These are phyloP conservation scores for Aulographum hederae DNA, from an alignment of 2,329 filamentous ascomycete species.

Conservation along the genomic window DNA sequence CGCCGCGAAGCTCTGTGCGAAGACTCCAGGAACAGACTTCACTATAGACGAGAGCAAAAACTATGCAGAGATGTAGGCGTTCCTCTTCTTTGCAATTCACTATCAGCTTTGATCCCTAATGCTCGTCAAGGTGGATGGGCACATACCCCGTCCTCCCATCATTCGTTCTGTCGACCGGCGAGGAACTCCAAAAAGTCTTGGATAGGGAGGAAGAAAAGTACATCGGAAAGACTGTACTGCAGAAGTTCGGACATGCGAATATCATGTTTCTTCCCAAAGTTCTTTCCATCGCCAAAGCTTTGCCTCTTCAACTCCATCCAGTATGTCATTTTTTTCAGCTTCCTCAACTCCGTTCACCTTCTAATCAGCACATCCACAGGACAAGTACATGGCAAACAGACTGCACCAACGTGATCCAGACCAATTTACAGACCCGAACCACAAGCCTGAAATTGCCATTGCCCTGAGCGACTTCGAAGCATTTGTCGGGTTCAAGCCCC, in stretches of 20 bases:
- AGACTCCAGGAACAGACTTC: slow-evolving; percentile 45
- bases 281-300: slow-evolving; percentile 55
- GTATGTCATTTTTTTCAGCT: slow-evolving; percentile 8
- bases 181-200: slow-evolving; percentile 46
- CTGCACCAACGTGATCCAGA: slow-evolving; percentile 46
- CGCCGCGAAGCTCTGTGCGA: slow-evolving; percentile 44
- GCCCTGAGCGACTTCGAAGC: slow-evolving; percentile 55
- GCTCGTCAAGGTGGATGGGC: slow-evolving; percentile 43
- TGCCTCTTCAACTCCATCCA: slow-evolving; percentile 59
- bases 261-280: slow-evolving; percentile 62
- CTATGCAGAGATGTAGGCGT: slow-evolving; percentile 40
- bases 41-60: slow-evolving; percentile 42
- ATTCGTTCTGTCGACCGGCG: slow-evolving; percentile 39
- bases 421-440: slow-evolving; percentile 53
- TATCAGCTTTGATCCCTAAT: background rate
- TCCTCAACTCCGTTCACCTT: slow-evolving; percentile 1
- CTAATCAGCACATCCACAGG: too few relatives aligned
- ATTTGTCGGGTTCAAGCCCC: slow-evolving; percentile 57
- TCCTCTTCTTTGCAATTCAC: background rate
- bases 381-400: slow-evolving; percentile 45
- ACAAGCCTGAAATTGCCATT: slow-evolving; percentile 66
- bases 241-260: slow-evolving; percentile 44
- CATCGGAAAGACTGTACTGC: slow-evolving; percentile 41
- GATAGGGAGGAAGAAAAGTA: slow-evolving; percentile 42
- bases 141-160: slow-evolving; percentile 57